Evolutionary conservation across 1,284 basidiomycete genomes (phyloP), one percentile per base, ranked within the genome.

Genomic region (Malassezia slooffiae): DNA sequence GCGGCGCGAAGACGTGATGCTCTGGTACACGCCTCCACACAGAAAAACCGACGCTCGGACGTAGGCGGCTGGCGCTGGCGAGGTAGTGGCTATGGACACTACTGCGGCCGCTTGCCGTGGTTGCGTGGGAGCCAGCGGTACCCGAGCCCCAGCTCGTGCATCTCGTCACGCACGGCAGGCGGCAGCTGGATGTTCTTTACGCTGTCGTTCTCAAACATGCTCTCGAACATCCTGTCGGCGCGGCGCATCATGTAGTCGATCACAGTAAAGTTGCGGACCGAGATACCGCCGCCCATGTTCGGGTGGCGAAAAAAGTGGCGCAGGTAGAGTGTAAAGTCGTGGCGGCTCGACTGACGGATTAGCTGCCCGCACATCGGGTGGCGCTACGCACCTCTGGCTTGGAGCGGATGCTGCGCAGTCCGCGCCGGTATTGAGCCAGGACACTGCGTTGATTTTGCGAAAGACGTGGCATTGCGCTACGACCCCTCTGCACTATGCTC

Each of bases 251-350:
- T 53, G 50, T 67, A 66, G 32, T 69, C 66, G 32, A 69, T 57
- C 19, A 62, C 62, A 2, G 53, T 41, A 43, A 69, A 67, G 47
- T 69, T 65, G 21, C 59, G 43, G 31, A 53, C 47, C 7, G 44
- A 41, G 3, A 69, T 38, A 6, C 57, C 59, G 17, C 64, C 64
- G 26, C 64, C 64, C 54, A 55, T 55, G 4, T 50, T 51, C 1
- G 66, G 66, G 41, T 62, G 60, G 20, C 57, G 54, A 38, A 69
- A 69, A 34, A 59, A 61, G 47, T 69, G 62, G 16, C 66, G 64
- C 23, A 69, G 45, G 45, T 66, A 69, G 32, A 67, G 50, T 23
- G 52, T 56, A 34, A 69, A 69, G 43, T 58, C 47, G 23, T 52
- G 47, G 32, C 53, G 60, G 20, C 57, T 43, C 26, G 52, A 47